Evolutionary conservation across 108 stramenopile species (phyloP), one percentile per base, ranked within the genome.

Genomic region (Fragilariopsis cylindrus): DNA sequence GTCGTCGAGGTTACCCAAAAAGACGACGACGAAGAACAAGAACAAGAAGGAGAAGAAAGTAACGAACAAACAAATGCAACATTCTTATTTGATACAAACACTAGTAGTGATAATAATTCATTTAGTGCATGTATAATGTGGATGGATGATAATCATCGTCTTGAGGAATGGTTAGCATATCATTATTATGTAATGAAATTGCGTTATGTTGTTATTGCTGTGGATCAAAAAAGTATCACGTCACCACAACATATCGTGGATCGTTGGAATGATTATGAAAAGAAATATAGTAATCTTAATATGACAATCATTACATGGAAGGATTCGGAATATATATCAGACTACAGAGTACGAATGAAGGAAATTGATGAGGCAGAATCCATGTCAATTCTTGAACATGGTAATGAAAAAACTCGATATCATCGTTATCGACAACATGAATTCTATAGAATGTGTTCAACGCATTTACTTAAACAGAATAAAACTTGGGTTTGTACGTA

Each of bases 121-220:
- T 9, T 30, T 30, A 30, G 30, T 30, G 85, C 82, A 3, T 87
- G 82, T 71, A n/a, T 83, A 6, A 16, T 86, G 46, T 55, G 81
- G 53, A 81, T 65, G 77, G 82, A 87, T 58, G 82, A 81, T 71
- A 87, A 82, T 54, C 75, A 75, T 60, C 63, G 74, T 3, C 46
- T 86, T 11, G 30, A 44, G 2, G 85, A 87, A 74, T 87, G 82
- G 85, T 13, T 87, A 8, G 82, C 85, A 40, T 87, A 81, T 49
- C 85, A 87, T 64, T 87, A 80, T 46, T 66, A 67, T 47, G 57
- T 69, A 5, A 11, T 83, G 49, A 76, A 72, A 7, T 57, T 87
- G 3, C 70, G 79, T 11, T 60, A 76, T 71, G 52, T 87, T 53
- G 57, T 87, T 7, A 64, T 87, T 4, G 73, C 66, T 43, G 21